Evolutionary conservation across 2,329 filamentous ascomycete genomes (phyloP), one percentile per base, ranked within the genome.

Genomic region (Fusarium sp.): DNA sequence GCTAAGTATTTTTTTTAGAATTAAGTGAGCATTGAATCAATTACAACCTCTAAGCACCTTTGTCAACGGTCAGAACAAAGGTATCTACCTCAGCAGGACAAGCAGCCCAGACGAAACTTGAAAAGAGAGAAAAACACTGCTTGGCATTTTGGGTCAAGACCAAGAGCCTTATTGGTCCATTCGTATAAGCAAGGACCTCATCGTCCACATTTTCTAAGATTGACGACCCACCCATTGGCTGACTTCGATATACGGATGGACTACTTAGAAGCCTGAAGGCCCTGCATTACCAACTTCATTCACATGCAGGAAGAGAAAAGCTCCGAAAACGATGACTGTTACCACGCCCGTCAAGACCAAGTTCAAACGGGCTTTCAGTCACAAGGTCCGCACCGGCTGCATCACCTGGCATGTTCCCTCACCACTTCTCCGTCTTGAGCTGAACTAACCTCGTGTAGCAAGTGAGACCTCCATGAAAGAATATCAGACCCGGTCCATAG

Each of bases 401-500:
- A 45, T 45, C 12, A 45, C 40, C 20, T 45, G 43, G 43, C 20
- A 45, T 45, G 43, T 4, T 45, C 12, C 43, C 1, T 45, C 40
- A 22, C 43, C 43, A 12, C 15, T 12, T 22, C 43, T 2, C 20
- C 12, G 2, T 25, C 20, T 15, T 45, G 7, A 25, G 2, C 20
- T 25, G 6, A 15, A 25, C 20, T 45, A 45, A 45, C 43, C 7
- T 15, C 12, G 8, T 9, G 4, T 14, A 45, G 43, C 43, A 45
- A 45, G 43, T 45, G 2, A 45, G 20, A 25, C 0, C 2, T 30
- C 27, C 27, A 30, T 30, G 27, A 30, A 30, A 30, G n/a, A n/a
- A n/a, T n/a, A n/a, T 22, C 1, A 22, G 2, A 1, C 4, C 40
- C 12, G 1, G 22, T 7, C 5, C 10, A 25, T 47, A 9, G 5